Percentiles rank a stretch among this genome's conserved stretches.
Evolutionary conservation across 2,329 filamentous ascomycete species (phyloP).

Genomic region (Tolypocladium guangdongense): DNA sequence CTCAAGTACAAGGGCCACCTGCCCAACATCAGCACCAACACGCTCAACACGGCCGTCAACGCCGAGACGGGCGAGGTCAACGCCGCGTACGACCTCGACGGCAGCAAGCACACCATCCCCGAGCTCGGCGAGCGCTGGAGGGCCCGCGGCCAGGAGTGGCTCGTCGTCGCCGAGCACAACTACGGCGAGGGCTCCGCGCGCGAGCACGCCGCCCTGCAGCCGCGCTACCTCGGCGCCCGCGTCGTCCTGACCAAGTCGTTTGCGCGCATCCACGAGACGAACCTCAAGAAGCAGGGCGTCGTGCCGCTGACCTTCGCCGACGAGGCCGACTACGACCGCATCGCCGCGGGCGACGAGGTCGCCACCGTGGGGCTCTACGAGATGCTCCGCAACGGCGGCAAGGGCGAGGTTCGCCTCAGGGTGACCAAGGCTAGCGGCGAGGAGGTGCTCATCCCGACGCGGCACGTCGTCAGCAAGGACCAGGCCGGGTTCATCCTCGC

Average conservation of each 20-base stretch:
- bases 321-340: constrained; percentile 76
- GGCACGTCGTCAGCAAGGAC: constrained; percentile 79
- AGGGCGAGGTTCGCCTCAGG: constrained; percentile 60
- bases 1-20: constrained; percentile 99
- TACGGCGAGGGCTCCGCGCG: constrained; percentile 86
- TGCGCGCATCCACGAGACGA: constrained; percentile 89
- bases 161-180: constrained; percentile 96
- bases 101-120: constrained; percentile 66
- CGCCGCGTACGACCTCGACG: constrained; percentile 77
- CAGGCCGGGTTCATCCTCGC: constrained; percentile 89
- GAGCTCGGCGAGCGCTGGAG: constrained; percentile 82
- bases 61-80: constrained; percentile 89
- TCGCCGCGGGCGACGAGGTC: constrained; percentile 75
- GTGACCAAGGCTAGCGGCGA: constrained; percentile 55
- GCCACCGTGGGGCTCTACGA: constrained; percentile 74
- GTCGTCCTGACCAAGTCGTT: constrained; percentile 81
- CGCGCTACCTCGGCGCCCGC: constrained; percentile 77
- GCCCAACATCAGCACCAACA: constrained; percentile 96
- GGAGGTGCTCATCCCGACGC: constrained; percentile 61
- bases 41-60: constrained; percentile 88
- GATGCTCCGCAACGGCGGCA: constrained; percentile 66
- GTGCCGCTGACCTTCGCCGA: constrained; percentile 86
- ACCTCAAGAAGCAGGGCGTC: constrained; percentile 94
- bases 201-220: constrained; percentile 84
- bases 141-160: constrained; percentile 63